Evolutionary conservation across 352 stramenopile genomes (phyloP).

Genomic region (Phytophthora cactorum): DNA sequence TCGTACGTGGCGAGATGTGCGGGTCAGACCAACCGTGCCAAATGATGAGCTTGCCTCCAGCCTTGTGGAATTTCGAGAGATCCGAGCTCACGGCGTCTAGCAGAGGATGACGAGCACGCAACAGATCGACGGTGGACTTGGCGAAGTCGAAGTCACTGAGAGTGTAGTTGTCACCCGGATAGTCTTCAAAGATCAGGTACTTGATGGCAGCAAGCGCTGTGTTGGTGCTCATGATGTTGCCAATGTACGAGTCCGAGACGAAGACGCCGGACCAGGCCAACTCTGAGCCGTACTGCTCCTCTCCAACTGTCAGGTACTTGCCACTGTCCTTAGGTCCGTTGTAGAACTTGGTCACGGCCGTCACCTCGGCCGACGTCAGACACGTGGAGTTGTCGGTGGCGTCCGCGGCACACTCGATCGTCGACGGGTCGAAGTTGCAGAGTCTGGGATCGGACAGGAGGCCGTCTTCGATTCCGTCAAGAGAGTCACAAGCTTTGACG

Average conservation of each 20-base stretch:
- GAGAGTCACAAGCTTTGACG: constrained; percentile 39
- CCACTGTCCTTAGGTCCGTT: constrained; percentile 36
- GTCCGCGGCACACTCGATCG: constrained; percentile 36
- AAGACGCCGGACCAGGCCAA: constrained; percentile 49
- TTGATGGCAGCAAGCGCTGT: constrained; percentile 45
- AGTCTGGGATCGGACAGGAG: constrained; percentile 43
- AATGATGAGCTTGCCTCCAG: constrained; percentile 52
- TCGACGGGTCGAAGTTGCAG: constrained; percentile 40
- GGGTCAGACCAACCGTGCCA: constrained; percentile 56
- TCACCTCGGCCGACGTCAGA: constrained; percentile 40
- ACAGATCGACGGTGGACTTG: constrained; percentile 43
- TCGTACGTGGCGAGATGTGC: constrained; percentile 55
- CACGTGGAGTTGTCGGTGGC: constrained; percentile 45
- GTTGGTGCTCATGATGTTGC: constrained; percentile 35
- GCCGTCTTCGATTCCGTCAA: constrained; percentile 48
- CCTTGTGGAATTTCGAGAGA: constrained; percentile 42
- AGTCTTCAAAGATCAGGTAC: constrained; percentile 50
- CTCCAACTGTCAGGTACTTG: constrained; percentile 48
- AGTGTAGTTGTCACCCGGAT: constrained; percentile 46
- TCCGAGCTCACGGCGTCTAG: constrained; percentile 48
- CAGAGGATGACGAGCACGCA: constrained; percentile 37
- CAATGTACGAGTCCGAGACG: constrained; percentile 35
- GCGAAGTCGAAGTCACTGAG: constrained; percentile 48
- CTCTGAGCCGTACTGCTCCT: constrained; percentile 52
- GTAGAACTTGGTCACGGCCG: constrained; percentile 46